Evolutionary conservation across 1,284 basidiomycete species (phyloP).

Genomic region (Sanghuangporus weigelae): DNA sequence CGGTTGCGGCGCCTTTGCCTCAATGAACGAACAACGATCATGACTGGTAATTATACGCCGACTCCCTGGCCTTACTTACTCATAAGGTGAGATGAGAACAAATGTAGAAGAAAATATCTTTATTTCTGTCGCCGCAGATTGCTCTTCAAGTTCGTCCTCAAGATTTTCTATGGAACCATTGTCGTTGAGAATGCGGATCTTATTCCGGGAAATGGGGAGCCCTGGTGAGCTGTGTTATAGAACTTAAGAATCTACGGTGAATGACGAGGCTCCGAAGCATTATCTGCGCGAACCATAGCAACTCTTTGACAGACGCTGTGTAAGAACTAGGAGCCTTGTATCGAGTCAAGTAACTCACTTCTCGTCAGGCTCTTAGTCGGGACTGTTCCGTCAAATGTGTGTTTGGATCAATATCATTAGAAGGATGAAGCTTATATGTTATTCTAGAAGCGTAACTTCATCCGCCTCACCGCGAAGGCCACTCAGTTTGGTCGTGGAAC

Average conservation of each 20-base stretch:
- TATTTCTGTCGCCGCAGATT: constrained; percentile 34
- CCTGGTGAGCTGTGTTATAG: constrained; percentile 48
- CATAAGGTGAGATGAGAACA: constrained; percentile 41
- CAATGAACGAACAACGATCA: neutral
- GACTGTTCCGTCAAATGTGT: constrained; percentile 56
- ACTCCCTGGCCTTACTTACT: constrained; percentile 66
- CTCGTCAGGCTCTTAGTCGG: constrained; percentile 57
- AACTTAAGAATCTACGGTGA: constrained; percentile 24
- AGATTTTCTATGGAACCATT: constrained; percentile 84
- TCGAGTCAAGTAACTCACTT: neutral
- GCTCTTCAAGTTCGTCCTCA: constrained; percentile 73
- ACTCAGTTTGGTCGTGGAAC: constrained; percentile 78
- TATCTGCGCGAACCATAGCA: constrained; percentile 78
- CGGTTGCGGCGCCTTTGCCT: neutral
- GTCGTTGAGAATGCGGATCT: constrained; percentile 75
- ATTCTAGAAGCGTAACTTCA: constrained; percentile 61
- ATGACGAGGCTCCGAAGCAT: constrained; percentile 33
- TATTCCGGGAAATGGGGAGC: constrained; percentile 64
- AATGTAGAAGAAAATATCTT: constrained; percentile 1
- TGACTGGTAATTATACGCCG: constrained; percentile 22
- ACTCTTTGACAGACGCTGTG: constrained; percentile 82
- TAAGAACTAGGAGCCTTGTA: constrained; percentile 32
- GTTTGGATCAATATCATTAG: constrained; percentile 19
- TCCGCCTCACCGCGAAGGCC: constrained; percentile 80
- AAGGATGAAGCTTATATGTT: neutral